A percentile compares a stretch with the other conserved stretches of the same genome.
Conservation (phyloP, 1,284 basidiomycete species). For the Malassezia brasiliensis region DNA sequence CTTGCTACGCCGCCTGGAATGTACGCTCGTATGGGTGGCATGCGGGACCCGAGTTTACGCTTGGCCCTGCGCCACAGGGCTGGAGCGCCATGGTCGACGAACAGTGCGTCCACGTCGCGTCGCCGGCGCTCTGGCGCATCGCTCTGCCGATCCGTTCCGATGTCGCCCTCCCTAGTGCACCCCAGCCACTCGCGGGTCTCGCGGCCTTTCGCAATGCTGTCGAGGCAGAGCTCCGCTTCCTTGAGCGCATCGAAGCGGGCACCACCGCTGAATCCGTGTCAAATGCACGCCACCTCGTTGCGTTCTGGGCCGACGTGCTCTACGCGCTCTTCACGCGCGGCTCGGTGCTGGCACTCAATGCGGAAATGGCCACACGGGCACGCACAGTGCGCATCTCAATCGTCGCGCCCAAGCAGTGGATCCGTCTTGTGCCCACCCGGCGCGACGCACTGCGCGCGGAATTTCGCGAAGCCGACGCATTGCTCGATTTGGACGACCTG, state of each 20-base stretch:
- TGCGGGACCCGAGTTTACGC: slow-evolving; percentile 5
- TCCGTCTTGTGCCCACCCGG: slow-evolving; percentile 4
- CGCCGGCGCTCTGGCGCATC: background rate
- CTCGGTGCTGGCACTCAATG: background rate
- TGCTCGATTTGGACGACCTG: background rate
- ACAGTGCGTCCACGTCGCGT: background rate
- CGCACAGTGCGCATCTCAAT: background rate
- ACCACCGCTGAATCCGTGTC: background rate
- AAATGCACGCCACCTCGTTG: slow-evolving; percentile 11
- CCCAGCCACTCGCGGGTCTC: slow-evolving; percentile 5
- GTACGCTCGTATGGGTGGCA: slow-evolving; percentile 3
- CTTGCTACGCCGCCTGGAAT: slow-evolving; percentile 8
- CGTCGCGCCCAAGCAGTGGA: slow-evolving; percentile 1
- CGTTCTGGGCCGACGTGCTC: slow-evolving; percentile 14
- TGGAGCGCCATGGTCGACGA: background rate
- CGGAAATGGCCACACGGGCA: background rate
- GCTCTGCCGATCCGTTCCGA: background rate
- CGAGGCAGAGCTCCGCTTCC: slow-evolving; percentile 3
- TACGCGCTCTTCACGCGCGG: background rate
- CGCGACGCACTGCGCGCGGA: slow-evolving; percentile 9
- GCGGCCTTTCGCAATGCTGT: slow-evolving; percentile 4
- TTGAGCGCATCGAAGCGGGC: background rate
- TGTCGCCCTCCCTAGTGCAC: background rate
- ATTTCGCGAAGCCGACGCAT: slow-evolving; percentile 7
- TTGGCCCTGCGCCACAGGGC: too few species aligned